phyloP scores from a whole-genome alignment of 441 rosid species.

The Syzygium syzygioides region DNA sequence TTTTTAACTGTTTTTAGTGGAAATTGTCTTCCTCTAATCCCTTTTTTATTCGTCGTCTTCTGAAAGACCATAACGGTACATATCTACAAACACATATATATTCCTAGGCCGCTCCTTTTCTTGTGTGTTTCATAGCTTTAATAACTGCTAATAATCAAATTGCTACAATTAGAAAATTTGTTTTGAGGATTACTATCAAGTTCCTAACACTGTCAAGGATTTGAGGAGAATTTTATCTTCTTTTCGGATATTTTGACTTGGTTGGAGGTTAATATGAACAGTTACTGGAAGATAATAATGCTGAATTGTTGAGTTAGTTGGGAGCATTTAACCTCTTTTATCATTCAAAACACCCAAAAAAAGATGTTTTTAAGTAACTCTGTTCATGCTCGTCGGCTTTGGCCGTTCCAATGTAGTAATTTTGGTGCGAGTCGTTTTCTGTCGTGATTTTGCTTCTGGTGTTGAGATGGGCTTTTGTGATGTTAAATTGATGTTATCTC shows the following conservation, averaged over 20 bases:
- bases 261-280: slow-evolving; percentile 26
- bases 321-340: too few relatives aligned
- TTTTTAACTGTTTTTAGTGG: not conserved
- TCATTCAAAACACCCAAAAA: too few relatives aligned
- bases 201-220: not conserved
- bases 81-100: not conserved
- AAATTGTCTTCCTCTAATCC: not conserved
- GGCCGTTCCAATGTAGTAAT: too few relatives aligned
- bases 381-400: not conserved
- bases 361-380: not conserved
- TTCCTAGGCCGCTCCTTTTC: not conserved
- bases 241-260: not conserved
- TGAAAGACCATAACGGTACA: not conserved
- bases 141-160: not conserved
- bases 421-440: too few relatives aligned
- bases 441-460: too few relatives aligned
- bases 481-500: not conserved
- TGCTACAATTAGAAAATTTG: not conserved
- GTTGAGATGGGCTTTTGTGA: not conserved
- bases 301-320: not conserved
- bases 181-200: not conserved
- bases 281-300: not conserved
- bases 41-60: not conserved
- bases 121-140: not conserved
- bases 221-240: not conserved